Evolutionary conservation across 352 stramenopile species (phyloP), one percentile per base, ranked within the genome.

Genomic region (Halophytophthora polymorphica): DNA sequence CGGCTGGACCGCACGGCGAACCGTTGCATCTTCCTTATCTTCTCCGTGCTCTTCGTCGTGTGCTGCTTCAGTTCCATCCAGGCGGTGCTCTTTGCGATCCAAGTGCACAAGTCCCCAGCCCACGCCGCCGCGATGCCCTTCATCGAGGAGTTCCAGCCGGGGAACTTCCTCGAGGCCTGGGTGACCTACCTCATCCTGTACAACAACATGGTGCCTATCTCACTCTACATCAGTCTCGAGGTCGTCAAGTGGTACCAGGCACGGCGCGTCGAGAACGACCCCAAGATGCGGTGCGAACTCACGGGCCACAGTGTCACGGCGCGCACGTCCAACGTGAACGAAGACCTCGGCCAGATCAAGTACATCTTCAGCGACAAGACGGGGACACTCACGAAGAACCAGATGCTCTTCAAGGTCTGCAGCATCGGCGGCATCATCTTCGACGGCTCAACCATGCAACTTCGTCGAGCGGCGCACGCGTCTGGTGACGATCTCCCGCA

Each of bases 301-400:
- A 86, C 72, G 0, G 83, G 72, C 0, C 65, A 70, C 8, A 73
- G 77, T 0, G 88, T 96, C 0, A 88, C 86, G n/a, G 94, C 87
- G 4, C 84, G 95, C 0, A 97, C 87, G 0, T 96, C 90, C 14
- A 96, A 97, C 45, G 87, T 98, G 41, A 97, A 97, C 35, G 94
- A 97, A 73, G 90, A 98, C 46, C 69, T 98, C 2, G 97, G 96
- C 0, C 90, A 98, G 74, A 97, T 99, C 58, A 93, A 98, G 55
- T 98, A 99, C 69, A 94, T 99, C 12, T 99, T 99, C 69, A 98
- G 83, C 15, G 97, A 99, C 65, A 99, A 99, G 66, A 99, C 97
- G 1, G 97, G 97, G 7, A 99, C 97, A 3, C 68, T 99, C 15
- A 99, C 97, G 2, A 96, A 96, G 47, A 99, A 99, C 60, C 87